Base-by-base conservation (phyloP, 805 yeast genomes). In the Starmerella etchellsii region DNA sequence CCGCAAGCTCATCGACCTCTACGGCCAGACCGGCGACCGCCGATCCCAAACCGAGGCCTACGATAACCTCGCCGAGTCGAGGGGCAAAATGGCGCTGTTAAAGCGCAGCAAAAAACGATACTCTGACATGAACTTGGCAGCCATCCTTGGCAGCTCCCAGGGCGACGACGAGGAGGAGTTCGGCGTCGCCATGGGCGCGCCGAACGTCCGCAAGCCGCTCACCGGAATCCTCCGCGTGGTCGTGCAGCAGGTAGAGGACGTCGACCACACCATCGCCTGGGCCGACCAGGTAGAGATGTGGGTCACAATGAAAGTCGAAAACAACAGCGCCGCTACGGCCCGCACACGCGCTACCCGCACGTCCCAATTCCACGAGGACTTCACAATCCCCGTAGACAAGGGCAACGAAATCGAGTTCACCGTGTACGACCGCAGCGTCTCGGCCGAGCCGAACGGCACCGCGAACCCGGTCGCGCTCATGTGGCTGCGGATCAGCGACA, bases 401-500 rank as follows among this genome's bases (percentile, higher is more conserved):
- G 95, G 95, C 22, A 83, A 88, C 55, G 99, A 91, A 62, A 70
- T 87, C 33, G 95, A 87, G 54, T 67, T 91, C 43, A 74, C 87
- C 2, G 83, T 91, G 4, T 85, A 79, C 59, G 98, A 91, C 58
- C 78, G 77, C 51, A 65, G 11, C 81, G 81, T 29, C 14, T 5
- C 19, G 19, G 16, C 26, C 7, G 6, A n/a, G 16, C 74, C 68
- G 43, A 71, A 67, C 22, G 19, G 31, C 28, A 8, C 22, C 19
- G 41, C 45, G 13, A 41, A 43, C 15, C 97, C 98, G 0, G 95
- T 91, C 7, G 98, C 94, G 8, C 69, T 91, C 29, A 74, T 81
- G 53, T 91, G 98, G 98, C 69, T 88, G 22, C 71, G 88, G 28
- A 67, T 91, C 23, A 77, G 93, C 3, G 99, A 91, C 60, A 73